Conservation (phyloP, 768 basidiomycete genomes). For the Leccinellum rugosiceps region DNA sequence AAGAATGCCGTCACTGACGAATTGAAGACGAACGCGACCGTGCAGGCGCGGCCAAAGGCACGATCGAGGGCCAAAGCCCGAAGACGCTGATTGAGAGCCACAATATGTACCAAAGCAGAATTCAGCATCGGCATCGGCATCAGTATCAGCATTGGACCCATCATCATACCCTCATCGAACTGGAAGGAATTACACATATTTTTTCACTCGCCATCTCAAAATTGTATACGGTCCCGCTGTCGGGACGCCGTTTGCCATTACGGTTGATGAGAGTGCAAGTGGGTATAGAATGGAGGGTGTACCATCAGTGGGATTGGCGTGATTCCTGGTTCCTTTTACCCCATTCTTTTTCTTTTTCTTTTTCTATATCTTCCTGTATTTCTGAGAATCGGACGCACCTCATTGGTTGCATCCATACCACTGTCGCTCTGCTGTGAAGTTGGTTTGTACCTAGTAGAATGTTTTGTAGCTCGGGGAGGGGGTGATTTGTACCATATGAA, state of each 20-base stretch:
- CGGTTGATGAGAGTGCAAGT: constrained; percentile 5
- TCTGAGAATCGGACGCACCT: constrained; percentile 5
- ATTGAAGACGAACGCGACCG: constrained; percentile 16
- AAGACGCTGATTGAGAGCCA: constrained; percentile 25
- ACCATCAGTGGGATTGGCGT: constrained; percentile 12
- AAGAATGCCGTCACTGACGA: constrained; percentile 16
- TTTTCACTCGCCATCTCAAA: constrained; percentile 21
- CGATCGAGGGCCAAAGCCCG: constrained; percentile 28
- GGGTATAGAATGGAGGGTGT: constrained; percentile 18
- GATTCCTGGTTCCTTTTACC: constrained; percentile 8
- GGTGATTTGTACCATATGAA: constrained; percentile 22
- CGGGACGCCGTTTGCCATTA: constrained; percentile 2
- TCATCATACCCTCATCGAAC: constrained; percentile 22
- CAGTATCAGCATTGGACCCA: constrained; percentile 17
- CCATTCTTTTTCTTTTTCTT: constrained; percentile 1
- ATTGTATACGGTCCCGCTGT: constrained; percentile 17
- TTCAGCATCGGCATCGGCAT: constrained; percentile 14
- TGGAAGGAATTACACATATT: constrained; percentile 14
- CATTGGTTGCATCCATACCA: constrained; percentile 11
- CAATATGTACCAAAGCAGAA: constrained; percentile 10
- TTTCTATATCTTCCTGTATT: constrained; percentile 16
- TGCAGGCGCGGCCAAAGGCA: constrained; percentile 31
- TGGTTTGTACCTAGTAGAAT: constrained; percentile 20
- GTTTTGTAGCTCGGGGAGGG: constrained; percentile 9
- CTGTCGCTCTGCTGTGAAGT: constrained; percentile 20